These are phyloP conservation scores for Coemansia sp. DNA, from an alignment of 371 early-diverging fungal species.

Conservation along the genomic window DNA sequence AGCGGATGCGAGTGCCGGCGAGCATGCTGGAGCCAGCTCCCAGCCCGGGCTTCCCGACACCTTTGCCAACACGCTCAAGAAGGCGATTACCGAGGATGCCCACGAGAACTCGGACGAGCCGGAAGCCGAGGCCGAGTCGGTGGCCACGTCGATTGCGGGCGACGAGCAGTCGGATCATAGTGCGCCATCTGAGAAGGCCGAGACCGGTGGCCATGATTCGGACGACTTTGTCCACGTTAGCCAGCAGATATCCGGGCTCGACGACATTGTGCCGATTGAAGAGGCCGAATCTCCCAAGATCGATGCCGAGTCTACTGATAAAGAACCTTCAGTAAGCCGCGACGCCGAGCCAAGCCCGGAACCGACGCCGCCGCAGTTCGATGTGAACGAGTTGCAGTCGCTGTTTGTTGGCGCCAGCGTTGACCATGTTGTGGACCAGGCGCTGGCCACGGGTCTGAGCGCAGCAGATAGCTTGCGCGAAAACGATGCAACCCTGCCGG, in stretches of 20 bases:
- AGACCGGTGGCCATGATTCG: conserved; percentile 26
- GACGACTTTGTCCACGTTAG: conserved; percentile 45
- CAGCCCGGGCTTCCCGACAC: neutral
- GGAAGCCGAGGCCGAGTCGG: neutral
- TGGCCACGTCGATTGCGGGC: neutral
- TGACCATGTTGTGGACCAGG: conserved; percentile 2
- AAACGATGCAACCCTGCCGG: neutral
- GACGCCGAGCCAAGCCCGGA: no score
- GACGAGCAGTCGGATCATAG: neutral
- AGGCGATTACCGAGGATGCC: neutral
- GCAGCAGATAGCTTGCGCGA: neutral
- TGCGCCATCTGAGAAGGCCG: neutral
- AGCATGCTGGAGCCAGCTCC: neutral
- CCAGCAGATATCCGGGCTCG: conserved; percentile 16
- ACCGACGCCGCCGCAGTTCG: neutral
- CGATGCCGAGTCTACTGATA: no score
- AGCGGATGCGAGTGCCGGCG: no score
- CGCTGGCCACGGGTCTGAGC: neutral
- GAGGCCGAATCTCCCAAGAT: neutral
- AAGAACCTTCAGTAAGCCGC: no score
- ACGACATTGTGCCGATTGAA: conserved; percentile 9
- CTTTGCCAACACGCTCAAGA: conserved; percentile 6
- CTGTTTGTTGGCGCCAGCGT: neutral
- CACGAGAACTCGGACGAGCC: neutral
- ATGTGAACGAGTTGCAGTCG: neutral